Percentiles rank a stretch among this genome's conserved stretches.
phyloP scores from a whole-genome alignment of 2,329 filamentous ascomycete genomes.

The Epichloe hybrida region DNA sequence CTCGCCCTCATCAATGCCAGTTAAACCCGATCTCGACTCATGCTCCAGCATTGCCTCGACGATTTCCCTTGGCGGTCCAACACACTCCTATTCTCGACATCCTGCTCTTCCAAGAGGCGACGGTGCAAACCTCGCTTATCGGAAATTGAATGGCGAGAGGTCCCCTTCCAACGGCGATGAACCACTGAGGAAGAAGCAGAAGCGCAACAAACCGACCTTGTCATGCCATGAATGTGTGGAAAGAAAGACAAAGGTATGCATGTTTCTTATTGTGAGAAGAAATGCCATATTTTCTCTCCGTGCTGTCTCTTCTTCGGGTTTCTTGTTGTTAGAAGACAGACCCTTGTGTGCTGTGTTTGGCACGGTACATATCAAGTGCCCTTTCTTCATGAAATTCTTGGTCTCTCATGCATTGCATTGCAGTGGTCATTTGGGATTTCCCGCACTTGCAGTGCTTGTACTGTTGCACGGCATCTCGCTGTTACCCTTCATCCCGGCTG shows the following conservation, averaged over 20 bases:
- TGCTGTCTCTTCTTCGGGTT: neutral
- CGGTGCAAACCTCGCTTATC: constrained; percentile 7
- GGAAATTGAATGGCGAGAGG: constrained; percentile 3
- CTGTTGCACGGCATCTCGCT: constrained; percentile 4
- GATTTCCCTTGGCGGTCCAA: neutral
- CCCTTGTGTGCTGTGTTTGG: no score
- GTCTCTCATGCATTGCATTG: neutral
- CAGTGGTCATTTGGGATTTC: neutral
- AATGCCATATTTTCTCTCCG: neutral
- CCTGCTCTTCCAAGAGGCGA: constrained; percentile 1
- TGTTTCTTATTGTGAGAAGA: neutral
- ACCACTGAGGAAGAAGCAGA: constrained; percentile 57
- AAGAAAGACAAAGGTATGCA: constrained; percentile 62
- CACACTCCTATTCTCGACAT: constrained; percentile 5
- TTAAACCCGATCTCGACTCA: constrained; percentile 5
- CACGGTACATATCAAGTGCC: no score
- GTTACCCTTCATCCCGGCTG: neutral
- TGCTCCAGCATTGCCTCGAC: constrained; percentile 3
- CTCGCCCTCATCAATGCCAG: constrained; percentile 2
- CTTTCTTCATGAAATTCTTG: neutral
- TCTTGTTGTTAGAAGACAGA: no score
- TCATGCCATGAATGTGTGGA: constrained; percentile 72
- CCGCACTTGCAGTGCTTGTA: neutral
- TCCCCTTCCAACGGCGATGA: constrained; percentile 17
- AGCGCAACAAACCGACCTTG: constrained; percentile 70